Conservation (phyloP, 352 stramenopile genomes). For the Thalassiosira sp. region DNA sequence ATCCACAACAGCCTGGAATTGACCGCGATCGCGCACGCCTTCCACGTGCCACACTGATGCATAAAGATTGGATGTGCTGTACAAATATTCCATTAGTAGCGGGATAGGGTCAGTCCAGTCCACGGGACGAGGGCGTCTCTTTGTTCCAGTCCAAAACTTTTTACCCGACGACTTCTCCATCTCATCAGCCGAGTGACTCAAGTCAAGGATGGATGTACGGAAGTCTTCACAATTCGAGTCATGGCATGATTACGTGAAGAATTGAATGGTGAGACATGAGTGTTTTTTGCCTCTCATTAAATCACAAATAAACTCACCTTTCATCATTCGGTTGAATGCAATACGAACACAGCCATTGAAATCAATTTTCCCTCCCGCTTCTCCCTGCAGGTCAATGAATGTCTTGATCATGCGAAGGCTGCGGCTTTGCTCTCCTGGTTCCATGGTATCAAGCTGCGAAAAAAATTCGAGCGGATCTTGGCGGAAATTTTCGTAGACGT, state of each 20-base stretch:
- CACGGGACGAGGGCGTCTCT: slow-evolving; percentile 81
- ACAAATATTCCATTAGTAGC: slow-evolving; percentile 66
- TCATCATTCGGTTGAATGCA: slow-evolving; percentile 63
- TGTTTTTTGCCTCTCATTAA: too few species aligned
- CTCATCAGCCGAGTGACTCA: slow-evolving; percentile 57
- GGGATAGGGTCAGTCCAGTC: slow-evolving; percentile 57
- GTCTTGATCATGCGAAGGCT: slow-evolving; percentile 61
- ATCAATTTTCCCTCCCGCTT: slow-evolving; percentile 56
- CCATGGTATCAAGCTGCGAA: slow-evolving; percentile 62
- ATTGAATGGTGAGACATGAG: not conserved
- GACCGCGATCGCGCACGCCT: slow-evolving; percentile 46
- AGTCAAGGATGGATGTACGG: slow-evolving; percentile 60
- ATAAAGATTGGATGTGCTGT: slow-evolving; percentile 59
- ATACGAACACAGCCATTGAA: slow-evolving; percentile 58
- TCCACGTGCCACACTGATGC: slow-evolving; percentile 56
- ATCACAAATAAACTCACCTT: slow-evolving; percentile 31
- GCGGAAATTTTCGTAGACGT: slow-evolving; percentile 67
- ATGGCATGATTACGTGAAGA: not conserved
- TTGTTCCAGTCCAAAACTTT: slow-evolving; percentile 97
- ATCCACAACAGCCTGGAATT: slow-evolving; percentile 53
- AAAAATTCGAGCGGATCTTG: slow-evolving; percentile 85
- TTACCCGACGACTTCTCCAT: slow-evolving; percentile 89
- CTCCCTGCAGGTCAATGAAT: slow-evolving; percentile 62
- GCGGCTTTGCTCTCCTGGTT: slow-evolving; percentile 51
- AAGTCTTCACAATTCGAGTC: slow-evolving; percentile 36